Conservation (phyloP, 257 asterid genomes). For the Linaria vulgaris region DNA sequence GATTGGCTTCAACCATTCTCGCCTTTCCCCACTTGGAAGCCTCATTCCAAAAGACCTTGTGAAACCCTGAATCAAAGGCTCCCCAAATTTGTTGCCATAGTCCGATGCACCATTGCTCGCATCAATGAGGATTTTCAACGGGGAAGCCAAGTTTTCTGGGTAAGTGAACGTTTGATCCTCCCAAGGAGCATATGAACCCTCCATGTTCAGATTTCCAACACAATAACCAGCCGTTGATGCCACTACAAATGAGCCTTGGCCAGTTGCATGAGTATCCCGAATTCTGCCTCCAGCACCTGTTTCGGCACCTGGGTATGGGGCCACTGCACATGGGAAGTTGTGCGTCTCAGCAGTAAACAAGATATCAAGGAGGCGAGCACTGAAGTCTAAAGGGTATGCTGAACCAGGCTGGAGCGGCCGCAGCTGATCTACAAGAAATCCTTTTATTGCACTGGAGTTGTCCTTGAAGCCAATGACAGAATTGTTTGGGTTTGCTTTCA, state of each 20-base stretch:
- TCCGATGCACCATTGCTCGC: slow-evolving; percentile 97
- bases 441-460: slow-evolving; percentile 90
- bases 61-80: slow-evolving; percentile 94
- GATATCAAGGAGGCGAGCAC: slow-evolving; percentile 59
- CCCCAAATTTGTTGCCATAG: slow-evolving; percentile 93
- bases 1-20: slow-evolving; percentile 96
- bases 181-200: slow-evolving; percentile 91
- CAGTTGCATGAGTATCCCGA: slow-evolving; percentile 96
- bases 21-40: slow-evolving; percentile 81
- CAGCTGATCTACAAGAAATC: slow-evolving; percentile 67
- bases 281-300: slow-evolving; percentile 98
- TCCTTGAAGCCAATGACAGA: slow-evolving; percentile 96
- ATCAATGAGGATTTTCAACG: slow-evolving; percentile 81
- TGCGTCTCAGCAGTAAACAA: slow-evolving; percentile 95
- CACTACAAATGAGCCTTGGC: slow-evolving; percentile 83
- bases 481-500: slow-evolving; percentile 77
- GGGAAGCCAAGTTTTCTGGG: slow-evolving; percentile 81
- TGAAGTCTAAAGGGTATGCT: slow-evolving; percentile 56
- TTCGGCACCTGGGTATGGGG: slow-evolving; percentile 98
- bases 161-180: slow-evolving; percentile 78
- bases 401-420: slow-evolving; percentile 71
- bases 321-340: slow-evolving; percentile 96
- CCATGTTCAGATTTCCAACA: slow-evolving; percentile 85
- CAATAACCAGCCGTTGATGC: slow-evolving; percentile 96
- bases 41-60: slow-evolving; percentile 90